A percentile compares a stretch with the other conserved stretches of the same genome.
Evolutionary conservation across 306 rosid species (phyloP).

Genomic region (Biancaea sappan): DNA sequence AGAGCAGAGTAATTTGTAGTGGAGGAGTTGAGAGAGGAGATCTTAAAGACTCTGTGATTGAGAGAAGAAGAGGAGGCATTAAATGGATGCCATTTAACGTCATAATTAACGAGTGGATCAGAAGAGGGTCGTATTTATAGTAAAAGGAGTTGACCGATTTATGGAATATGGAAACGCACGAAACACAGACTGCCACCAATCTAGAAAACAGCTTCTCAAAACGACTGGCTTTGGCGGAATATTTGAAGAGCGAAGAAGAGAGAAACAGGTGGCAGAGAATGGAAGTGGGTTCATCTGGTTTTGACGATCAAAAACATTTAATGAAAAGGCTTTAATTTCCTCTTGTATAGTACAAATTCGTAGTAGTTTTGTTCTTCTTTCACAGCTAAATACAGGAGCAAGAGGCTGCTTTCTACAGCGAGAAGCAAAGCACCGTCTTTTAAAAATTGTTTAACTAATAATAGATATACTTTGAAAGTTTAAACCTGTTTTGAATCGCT

Average conservation of each 20-base stretch:
- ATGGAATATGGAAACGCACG: neutral
- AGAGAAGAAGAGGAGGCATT: neutral
- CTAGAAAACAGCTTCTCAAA: neutral
- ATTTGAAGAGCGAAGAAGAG: neutral
- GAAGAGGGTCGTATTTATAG: constrained; percentile 30
- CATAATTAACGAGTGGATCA: constrained; percentile 2
- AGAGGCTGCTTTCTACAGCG: neutral
- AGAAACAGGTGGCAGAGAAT: constrained; percentile 32
- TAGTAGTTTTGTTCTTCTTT: neutral
- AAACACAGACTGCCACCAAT: constrained; percentile 4
- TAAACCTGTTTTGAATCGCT: too few relatives aligned
- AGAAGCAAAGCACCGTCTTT: neutral
- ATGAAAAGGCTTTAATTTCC: neutral
- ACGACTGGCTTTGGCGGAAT: neutral
- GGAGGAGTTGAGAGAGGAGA: neutral
- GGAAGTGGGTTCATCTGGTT: neutral
- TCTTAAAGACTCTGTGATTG: neutral
- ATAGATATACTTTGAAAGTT: too few relatives aligned
- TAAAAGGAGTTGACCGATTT: constrained; percentile 40
- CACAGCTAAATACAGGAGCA: neutral
- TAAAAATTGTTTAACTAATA: too few relatives aligned
- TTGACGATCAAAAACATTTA: neutral
- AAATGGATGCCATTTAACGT: constrained; percentile 13
- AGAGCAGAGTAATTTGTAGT: neutral
- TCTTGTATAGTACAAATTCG: neutral